Evolutionary conservation across 148 eudicot genomes (phyloP), one percentile per base, ranked within the genome.

Genomic region (Silene conica): DNA sequence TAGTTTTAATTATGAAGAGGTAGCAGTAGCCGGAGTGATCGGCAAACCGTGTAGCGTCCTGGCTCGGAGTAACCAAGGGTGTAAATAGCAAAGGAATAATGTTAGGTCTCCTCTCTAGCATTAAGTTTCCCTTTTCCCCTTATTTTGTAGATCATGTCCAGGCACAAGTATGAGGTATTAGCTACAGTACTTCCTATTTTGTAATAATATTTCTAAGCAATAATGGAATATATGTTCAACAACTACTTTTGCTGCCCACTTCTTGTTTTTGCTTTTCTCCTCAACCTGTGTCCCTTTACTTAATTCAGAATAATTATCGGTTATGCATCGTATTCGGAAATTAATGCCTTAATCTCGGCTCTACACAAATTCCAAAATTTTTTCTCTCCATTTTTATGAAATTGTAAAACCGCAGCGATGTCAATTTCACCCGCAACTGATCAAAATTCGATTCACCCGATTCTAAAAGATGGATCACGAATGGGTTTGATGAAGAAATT

Each of bases 41-140:
- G 22, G 69, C 59, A n/a, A 25, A 31, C 4, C 10, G 58, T 19
- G 64, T 54, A 31, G 55, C 16, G 18, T 43, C 52, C 55, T 63
- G 56, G n/a, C 41, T 70, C 56, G 31, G 61, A 70, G 67, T 21
- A 62, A 50, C 15, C 25, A 52, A 79, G 74, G 45, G 48, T 75
- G 78, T 80, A 72, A 23, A 72, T 58, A 50, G 7, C 16, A 12
- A 55, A n/a, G 50, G 21, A 65, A 72, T 66, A 76, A 72, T 65
- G 26, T 69, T 34, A 76, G 67, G 67, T 15, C 25, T 68, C 66
- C 38, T 34, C 34, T 52, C 10, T 28, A 55, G 57, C 75, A 63
- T 54, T 61, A 13, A 3, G 70, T 63, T 74, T 79, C 65, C 75
- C 63, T 70, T 46, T 54, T 48, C 79, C 73, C 76, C 63, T 50